phyloP scores from a whole-genome alignment of 306 rosid genomes.

The Pterocarpus macrocarpus region DNA sequence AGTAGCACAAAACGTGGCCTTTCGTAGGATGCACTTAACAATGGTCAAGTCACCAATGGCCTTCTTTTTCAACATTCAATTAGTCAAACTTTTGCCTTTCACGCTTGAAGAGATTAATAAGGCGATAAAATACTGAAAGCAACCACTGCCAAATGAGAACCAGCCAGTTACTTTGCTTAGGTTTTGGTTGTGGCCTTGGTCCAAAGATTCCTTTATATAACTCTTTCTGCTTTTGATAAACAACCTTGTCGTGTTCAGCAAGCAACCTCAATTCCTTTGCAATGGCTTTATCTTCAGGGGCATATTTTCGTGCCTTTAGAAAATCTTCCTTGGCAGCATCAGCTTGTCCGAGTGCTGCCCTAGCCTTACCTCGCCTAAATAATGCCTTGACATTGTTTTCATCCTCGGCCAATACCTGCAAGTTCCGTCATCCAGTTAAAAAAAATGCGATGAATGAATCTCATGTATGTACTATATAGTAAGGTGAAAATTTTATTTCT shows the following conservation, averaged over 20 bases:
- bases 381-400: conserved; percentile 87
- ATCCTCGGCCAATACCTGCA: conserved; percentile 87
- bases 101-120: conserved; percentile 60
- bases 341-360: conserved; percentile 90
- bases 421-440: conserved; percentile 30
- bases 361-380: conserved; percentile 90
- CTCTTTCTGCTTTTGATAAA: conserved; percentile 94
- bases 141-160: conserved; percentile 75
- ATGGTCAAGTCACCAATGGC: conserved; percentile 4
- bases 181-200: conserved; percentile 76
- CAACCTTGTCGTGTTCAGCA: conserved; percentile 82
- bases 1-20: neutral
- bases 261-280: conserved; percentile 76
- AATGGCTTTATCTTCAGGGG: conserved; percentile 85
- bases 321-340: conserved; percentile 90
- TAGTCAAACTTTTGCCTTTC: conserved; percentile 66
- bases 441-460: conserved; percentile 19
- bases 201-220: conserved; percentile 93
- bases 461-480: neutral
- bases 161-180: conserved; percentile 60
- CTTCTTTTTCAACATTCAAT: conserved; percentile 40
- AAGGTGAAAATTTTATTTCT: neutral
- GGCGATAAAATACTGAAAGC: conserved; percentile 62
- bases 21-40: conserved; percentile 17
- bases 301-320: conserved; percentile 66